Conservation (phyloP, 352 stramenopile genomes). For the Blastocystis sp. region DNA sequence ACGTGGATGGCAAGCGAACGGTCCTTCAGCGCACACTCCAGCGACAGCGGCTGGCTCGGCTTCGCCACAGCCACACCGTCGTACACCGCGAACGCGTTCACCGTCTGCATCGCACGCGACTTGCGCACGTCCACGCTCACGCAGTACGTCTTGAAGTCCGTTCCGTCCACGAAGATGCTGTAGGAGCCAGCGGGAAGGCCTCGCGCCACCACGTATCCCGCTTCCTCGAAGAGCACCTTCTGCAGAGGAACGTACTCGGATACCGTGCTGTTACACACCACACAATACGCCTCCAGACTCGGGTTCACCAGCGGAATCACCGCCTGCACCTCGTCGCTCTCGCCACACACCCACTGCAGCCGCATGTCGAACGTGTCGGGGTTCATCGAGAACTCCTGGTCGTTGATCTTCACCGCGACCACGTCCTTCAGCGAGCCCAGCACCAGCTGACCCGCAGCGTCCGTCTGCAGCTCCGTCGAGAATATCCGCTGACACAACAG, state of each 20-base stretch:
- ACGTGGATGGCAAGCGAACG: not conserved
- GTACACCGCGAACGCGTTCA: not conserved
- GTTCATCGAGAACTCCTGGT: not conserved
- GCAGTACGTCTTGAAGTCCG: not conserved
- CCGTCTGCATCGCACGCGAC: not conserved
- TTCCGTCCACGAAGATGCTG: not conserved
- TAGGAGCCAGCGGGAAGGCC: not conserved
- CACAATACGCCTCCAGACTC: not conserved
- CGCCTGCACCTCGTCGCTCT: not conserved
- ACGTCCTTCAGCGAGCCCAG: conserved; percentile 9
- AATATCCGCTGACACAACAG: not conserved
- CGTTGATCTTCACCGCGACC: not conserved
- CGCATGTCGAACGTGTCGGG: not conserved
- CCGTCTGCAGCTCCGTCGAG: not conserved
- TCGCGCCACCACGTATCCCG: not conserved
- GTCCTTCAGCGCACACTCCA: not conserved
- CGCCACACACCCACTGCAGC: not conserved
- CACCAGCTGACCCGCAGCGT: not conserved
- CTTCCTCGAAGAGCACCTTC: not conserved
- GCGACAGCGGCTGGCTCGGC: not conserved
- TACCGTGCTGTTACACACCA: not conserved
- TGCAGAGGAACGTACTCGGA: no score
- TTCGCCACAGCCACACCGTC: not conserved
- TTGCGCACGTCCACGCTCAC: not conserved
- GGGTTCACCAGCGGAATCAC: not conserved